Base-by-base conservation (phyloP, 2,329 filamentous ascomycete genomes). In the Chaetomiaceae sp. region DNA sequence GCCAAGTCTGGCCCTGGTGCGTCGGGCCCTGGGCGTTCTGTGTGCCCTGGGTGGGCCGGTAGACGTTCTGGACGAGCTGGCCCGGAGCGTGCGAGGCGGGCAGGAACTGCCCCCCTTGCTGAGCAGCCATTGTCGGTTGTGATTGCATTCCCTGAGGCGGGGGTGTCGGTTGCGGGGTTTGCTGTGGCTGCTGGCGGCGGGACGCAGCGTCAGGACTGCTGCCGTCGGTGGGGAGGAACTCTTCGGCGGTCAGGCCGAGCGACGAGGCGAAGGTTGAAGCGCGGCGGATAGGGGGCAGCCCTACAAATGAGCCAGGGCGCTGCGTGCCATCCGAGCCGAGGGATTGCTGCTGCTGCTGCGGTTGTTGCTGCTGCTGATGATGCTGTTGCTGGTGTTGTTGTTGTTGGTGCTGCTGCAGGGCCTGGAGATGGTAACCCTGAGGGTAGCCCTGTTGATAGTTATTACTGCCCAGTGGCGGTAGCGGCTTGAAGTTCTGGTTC, bases 251-350 rank as follows among this genome's bases (percentile, higher is more conserved):
- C 19, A 51, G 49, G 64, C 67, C 29, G 61, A 74, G 54, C 15
- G 58, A 59, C 26, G 71, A 56, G 34, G 73, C 73, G 60, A 83
- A 77, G 3, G 75, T 76, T 14, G 79, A 81, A 12, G 70, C 72
- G 26, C 76, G 70, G 37, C 76, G 71, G 48, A 83, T 79, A 1
- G 76, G 76, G 3, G 79, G 79, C 30, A 83, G 61, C 1, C 75
- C 75, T 18, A 73, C 65, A 51, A 82, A 82, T 1, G 75, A 78
- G 1, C 72, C 66, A 10, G 69, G 64, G 26, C 72, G 67, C 32
- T 68, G 62, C 29, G 68, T 64, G n/a, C 55, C 55, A 38, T 59
- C 57, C 14, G 58, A 24, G 42, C 49, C 35, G 38, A 54, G 37
- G 15, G 53, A 49, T 12, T 53, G 45, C 24, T 57, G 55, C 17